phyloP scores from a whole-genome alignment of 1,139 yeast species.

The Pichia sp. region DNA sequence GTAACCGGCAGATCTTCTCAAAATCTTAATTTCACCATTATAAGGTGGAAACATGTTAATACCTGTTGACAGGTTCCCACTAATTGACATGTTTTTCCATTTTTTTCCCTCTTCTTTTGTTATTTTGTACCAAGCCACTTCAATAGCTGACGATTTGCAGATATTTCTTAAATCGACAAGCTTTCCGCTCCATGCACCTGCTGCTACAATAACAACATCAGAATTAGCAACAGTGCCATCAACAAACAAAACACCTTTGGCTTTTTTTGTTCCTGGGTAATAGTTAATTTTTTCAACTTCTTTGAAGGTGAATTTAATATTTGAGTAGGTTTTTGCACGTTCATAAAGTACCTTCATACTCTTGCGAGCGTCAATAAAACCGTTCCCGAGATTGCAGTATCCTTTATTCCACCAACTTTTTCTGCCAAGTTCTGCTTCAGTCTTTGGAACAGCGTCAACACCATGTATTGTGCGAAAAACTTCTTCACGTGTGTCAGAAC shows the following conservation, averaged over 20 bases:
- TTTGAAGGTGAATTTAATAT: constrained; percentile 17
- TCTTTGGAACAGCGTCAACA: constrained; percentile 2
- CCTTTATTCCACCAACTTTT: constrained; percentile 20
- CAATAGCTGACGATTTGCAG: constrained; percentile 21
- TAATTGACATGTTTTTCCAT: constrained; percentile 23
- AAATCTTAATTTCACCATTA: constrained; percentile 22
- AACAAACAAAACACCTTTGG: constrained; percentile 16
- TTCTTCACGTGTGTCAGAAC: constrained; percentile 15
- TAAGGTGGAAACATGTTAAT: constrained; percentile 25
- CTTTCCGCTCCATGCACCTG: constrained; percentile 30
- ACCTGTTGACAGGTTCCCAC: constrained; percentile 24
- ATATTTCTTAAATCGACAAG: constrained; percentile 22
- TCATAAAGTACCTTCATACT: constrained; percentile 21
- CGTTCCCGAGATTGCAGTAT: constrained; percentile 21
- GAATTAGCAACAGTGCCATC: constrained; percentile 19
- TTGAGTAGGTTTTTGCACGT: constrained; percentile 16
- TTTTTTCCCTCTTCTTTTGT: constrained; percentile 20
- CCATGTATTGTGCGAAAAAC: constrained; percentile 22
- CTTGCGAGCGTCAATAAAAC: constrained; percentile 22
- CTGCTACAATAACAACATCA: constrained; percentile 23
- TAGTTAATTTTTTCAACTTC: constrained; percentile 17
- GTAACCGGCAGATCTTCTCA: constrained; percentile 24
- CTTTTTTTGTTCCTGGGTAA: constrained; percentile 11
- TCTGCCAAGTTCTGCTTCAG: constrained; percentile 7
- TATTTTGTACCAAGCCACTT: constrained; percentile 24